Percentiles rank a stretch among this genome's conserved stretches.
These are phyloP conservation scores for Vicia villosa DNA, from an alignment of 306 rosid genomes.

Conservation along the genomic window DNA sequence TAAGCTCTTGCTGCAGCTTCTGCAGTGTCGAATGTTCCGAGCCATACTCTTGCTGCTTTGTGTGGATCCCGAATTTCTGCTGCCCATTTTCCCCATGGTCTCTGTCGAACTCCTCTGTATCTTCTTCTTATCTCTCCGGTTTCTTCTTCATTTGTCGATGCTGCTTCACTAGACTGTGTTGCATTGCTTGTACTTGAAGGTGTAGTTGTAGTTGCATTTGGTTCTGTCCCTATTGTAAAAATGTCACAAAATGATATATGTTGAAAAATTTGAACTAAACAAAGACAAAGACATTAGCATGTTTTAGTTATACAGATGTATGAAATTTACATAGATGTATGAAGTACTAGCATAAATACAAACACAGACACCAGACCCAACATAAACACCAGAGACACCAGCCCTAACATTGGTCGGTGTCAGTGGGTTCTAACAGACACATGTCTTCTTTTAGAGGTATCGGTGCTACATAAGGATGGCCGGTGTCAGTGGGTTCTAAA, in stretches of 20 bases:
- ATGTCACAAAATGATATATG: not conserved
- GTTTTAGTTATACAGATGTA: too few relatives aligned
- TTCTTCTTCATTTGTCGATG: conserved; percentile 43
- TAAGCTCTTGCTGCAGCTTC: conserved; percentile 95
- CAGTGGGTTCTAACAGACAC: too few relatives aligned
- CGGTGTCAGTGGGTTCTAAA: too few relatives aligned
- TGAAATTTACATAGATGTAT: too few relatives aligned
- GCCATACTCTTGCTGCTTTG: conserved; percentile 97
- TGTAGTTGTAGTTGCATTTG: not conserved
- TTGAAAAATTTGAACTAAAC: not conserved
- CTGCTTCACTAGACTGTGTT: not conserved
- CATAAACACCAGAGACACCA: too few relatives aligned
- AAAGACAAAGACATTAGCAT: not conserved
- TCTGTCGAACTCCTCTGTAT: conserved; percentile 93
- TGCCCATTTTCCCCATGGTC: conserved; percentile 99
- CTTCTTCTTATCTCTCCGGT: conserved; percentile 64
- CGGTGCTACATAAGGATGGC: too few relatives aligned
- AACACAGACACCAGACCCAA: too few relatives aligned
- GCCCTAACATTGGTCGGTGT: too few relatives aligned
- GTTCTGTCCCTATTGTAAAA: conserved; percentile 22
- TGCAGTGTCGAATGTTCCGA: conserved; percentile 93
- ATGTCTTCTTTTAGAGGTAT: too few relatives aligned
- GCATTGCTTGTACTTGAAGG: not conserved
- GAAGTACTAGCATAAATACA: too few relatives aligned
- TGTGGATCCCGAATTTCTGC: conserved; percentile 96